Conservation (phyloP, 257 asterid genomes). For the Primulina tabacum region DNA sequence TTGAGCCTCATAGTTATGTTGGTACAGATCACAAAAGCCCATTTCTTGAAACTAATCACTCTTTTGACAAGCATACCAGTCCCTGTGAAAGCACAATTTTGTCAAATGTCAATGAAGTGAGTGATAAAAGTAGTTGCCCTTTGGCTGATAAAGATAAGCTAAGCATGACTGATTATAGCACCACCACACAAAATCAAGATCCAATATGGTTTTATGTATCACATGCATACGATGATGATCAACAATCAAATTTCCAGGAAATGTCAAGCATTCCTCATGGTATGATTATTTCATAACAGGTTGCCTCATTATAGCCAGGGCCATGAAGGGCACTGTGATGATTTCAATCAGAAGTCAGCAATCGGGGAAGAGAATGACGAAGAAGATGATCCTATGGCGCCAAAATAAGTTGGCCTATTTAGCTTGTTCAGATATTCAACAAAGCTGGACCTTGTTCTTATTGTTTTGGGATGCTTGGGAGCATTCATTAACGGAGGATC, state of each 20-base stretch:
- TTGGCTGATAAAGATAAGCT: constrained; percentile 34
- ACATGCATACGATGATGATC: constrained; percentile 35
- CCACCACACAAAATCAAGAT: constrained; percentile 26
- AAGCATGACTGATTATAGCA: constrained; percentile 32
- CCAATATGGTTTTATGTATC: constrained; percentile 51
- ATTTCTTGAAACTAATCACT: constrained; percentile 24
- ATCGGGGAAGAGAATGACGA: constrained; percentile 39
- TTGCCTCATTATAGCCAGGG: background rate
- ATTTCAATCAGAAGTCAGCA: constrained; percentile 18
- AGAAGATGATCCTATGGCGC: constrained; percentile 40
- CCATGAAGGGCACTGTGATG: constrained; percentile 16
- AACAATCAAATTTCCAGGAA: background rate
- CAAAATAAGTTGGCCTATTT: constrained; percentile 48
- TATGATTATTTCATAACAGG: constrained; percentile 11
- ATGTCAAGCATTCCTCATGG: constrained; percentile 4
- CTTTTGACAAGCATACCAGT: constrained; percentile 19
- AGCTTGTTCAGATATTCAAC: constrained; percentile 71
- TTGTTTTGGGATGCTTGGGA: constrained; percentile 68
- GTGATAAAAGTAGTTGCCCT: constrained; percentile 24
- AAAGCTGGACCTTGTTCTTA: constrained; percentile 53
- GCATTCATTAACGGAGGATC: constrained; percentile 85
- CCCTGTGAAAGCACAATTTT: constrained; percentile 21
- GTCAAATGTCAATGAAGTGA: constrained; percentile 31
- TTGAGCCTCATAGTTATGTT: constrained; percentile 59
- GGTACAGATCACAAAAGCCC: constrained; percentile 31